Evolutionary conservation across 768 basidiomycete species (phyloP).

Genomic region (Agrocybe pediades): DNA sequence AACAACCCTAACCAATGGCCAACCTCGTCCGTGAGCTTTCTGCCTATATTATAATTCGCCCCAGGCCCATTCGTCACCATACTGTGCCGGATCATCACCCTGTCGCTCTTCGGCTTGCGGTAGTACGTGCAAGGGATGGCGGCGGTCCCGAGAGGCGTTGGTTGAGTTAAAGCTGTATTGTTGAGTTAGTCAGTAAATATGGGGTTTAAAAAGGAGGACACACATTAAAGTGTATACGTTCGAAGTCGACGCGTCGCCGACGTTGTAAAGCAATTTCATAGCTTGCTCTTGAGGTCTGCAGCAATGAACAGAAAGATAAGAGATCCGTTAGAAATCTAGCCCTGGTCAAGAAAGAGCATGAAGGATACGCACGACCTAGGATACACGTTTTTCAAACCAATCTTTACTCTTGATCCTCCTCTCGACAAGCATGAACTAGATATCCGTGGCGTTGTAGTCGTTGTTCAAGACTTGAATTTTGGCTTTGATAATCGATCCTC

Average conservation of each 20-base stretch:
- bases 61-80: not conserved
- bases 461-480: constrained; percentile 41
- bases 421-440: constrained; percentile 34
- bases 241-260: constrained; percentile 36
- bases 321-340: not conserved
- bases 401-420: constrained; percentile 14
- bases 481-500: constrained; percentile 27
- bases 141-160: constrained; percentile 40
- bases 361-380: constrained; percentile 7
- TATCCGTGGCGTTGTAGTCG: constrained; percentile 32
- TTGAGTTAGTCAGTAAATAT: not conserved
- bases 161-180: constrained; percentile 24
- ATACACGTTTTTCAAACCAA: constrained; percentile 11
- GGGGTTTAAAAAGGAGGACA: not conserved
- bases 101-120: constrained; percentile 33
- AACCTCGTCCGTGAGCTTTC: constrained; percentile 45
- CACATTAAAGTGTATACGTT: constrained; percentile 41
- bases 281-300: constrained; percentile 31
- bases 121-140: constrained; percentile 39
- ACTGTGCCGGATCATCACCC: constrained; percentile 15
- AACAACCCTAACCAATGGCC: constrained; percentile 51
- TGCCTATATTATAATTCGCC: constrained; percentile 5
- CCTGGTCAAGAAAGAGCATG: no score
- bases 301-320: not conserved
- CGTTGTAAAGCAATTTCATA: constrained; percentile 32